Base-by-base conservation (phyloP, 352 stramenopile genomes). In the Globisporangium heterothallicum region DNA sequence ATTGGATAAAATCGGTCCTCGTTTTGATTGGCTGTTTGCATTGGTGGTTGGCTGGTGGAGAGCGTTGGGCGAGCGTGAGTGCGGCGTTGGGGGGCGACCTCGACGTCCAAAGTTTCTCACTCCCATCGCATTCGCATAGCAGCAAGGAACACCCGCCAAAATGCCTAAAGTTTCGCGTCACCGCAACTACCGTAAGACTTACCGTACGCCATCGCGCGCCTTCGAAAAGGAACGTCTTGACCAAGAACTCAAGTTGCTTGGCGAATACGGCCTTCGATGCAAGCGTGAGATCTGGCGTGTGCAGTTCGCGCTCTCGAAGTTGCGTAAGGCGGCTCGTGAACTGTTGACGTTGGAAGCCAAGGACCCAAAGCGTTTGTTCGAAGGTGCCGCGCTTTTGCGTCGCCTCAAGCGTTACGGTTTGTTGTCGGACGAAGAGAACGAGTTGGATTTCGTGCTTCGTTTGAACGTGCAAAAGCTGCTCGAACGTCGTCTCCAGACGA, bases 271-370 rank as follows among this genome's bases (percentile, higher is more conserved):
- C 48, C 92, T 99, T 22, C 89, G 97, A 66, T 99, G 97, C 92
- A 99, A 99, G 92, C 94, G 96, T 64, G 97, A 99, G 76, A 99
- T 99, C 76, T 99, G 97, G 97, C 95, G 97, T 59, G 96, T 98
- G 46, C 97, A 99, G 79, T 98, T 97, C 66, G 92, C 97, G 53
- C 83, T 99, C 52, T 97, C 97, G 60, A 99, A 99, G 90, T 92
- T 99, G 55, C 95, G 97, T 68, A 99, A 99, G 72, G 95, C 96
- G 32, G 97, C 97, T 14, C 96, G 97, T 85, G 86, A 97, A 63
- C 80, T 99, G 10, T 71, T 99, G 42, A 99, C 97, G 56, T 88
- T 99, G 16, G 96, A 99, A 59, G 74, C 86, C 30, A 98, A 99
- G 78, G 96, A 99, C 81, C 94, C 96, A 49, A 99, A 98, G 80